Conservation (phyloP, 2,329 filamentous ascomycete species). For the Clathrospora elynae region DNA sequence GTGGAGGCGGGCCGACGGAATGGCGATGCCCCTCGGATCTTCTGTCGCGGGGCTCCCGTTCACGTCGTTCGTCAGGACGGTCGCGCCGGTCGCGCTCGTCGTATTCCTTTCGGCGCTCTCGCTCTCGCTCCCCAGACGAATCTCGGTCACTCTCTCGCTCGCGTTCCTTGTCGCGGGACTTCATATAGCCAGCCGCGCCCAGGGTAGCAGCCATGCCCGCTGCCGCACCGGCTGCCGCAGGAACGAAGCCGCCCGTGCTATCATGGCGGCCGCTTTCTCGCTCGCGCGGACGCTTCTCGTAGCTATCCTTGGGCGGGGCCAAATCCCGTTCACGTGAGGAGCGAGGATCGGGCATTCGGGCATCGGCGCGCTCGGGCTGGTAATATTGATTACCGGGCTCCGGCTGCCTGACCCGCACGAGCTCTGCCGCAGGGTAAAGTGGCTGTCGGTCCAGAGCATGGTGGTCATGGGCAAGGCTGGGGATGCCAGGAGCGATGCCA, state of each 20-base stretch:
- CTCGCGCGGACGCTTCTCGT: conserved; percentile 44
- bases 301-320: conserved; percentile 22
- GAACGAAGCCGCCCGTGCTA: conserved; percentile 24
- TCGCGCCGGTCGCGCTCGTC: conserved; percentile 40
- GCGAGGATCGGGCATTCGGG: conserved; percentile 39
- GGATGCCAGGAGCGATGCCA: conserved; percentile 47
- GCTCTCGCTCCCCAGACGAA: conserved; percentile 42
- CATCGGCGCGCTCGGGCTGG: conserved; percentile 34
- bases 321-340: conserved; percentile 30
- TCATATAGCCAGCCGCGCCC: conserved; percentile 38
- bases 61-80: conserved; percentile 36
- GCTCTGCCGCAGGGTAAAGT: conserved; percentile 27
- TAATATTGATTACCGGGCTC: conserved; percentile 31
- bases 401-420: conserved; percentile 20
- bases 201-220: conserved; percentile 39
- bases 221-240: conserved; percentile 36
- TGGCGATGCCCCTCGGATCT: conserved; percentile 26
- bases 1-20: conserved; percentile 19
- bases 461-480: conserved; percentile 36
- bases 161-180: conserved; percentile 41
- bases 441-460: conserved; percentile 49
- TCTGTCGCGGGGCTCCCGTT: conserved; percentile 20
- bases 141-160: conserved; percentile 19
- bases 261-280: conserved; percentile 32
- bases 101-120: conserved; percentile 45